These are phyloP conservation scores for Amanita rubescens DNA, from an alignment of 768 basidiomycete genomes.

Conservation along the genomic window DNA sequence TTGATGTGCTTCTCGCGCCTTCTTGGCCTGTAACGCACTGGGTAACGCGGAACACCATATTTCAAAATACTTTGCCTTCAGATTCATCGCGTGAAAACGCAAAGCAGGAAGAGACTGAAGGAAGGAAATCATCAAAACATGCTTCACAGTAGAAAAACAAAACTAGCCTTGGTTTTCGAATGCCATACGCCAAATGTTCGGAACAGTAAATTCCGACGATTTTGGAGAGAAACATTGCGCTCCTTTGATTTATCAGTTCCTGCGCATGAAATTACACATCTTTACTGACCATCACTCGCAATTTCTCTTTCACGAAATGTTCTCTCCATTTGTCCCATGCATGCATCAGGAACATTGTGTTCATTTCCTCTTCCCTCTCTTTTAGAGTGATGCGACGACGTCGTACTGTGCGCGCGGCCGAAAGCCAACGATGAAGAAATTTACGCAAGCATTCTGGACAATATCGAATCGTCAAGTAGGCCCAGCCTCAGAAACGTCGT, in stretches of 20 bases:
- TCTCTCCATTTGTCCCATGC: slow-evolving; percentile 82
- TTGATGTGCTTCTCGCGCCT: slow-evolving; percentile 57
- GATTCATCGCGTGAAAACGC: slow-evolving; percentile 56
- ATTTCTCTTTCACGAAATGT: slow-evolving; percentile 52
- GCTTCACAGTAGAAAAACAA: neutral
- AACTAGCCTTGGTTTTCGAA: slow-evolving; percentile 58
- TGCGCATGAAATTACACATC: neutral
- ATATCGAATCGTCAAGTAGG: slow-evolving; percentile 5
- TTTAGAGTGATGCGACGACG: slow-evolving; percentile 53
- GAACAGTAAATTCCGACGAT: slow-evolving; percentile 52
- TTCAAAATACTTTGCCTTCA: slow-evolving; percentile 56
- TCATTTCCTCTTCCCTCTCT: slow-evolving; percentile 56
- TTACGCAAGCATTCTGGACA: slow-evolving; percentile 55
- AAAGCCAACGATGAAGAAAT: slow-evolving; percentile 65
- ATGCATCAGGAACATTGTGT: slow-evolving; percentile 38
- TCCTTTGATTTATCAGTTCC: slow-evolving; percentile 32
- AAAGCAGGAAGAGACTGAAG: slow-evolving; percentile 71
- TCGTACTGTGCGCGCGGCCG: slow-evolving; percentile 37
- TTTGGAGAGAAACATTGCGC: slow-evolving; percentile 49
- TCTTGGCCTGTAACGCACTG: slow-evolving; percentile 53
- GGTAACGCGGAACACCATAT: slow-evolving; percentile 69
- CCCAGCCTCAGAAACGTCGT: neutral
- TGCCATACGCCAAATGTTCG: slow-evolving; percentile 72
- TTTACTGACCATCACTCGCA: slow-evolving; percentile 55
- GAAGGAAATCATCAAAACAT: neutral